phyloP scores from a whole-genome alignment of 176 grass and related monocot species.

The Phragmites australis region DNA sequence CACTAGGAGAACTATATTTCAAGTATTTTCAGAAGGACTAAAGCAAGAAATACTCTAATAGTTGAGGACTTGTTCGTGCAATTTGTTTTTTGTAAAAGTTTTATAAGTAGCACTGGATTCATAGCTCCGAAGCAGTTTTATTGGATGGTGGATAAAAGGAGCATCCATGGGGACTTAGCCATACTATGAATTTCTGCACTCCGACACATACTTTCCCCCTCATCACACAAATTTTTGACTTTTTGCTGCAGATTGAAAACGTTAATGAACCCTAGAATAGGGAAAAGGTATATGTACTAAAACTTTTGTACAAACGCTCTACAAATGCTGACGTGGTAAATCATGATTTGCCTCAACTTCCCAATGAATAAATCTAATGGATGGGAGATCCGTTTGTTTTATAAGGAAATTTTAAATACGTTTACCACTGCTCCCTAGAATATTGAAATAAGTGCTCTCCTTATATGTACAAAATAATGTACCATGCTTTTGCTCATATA shows the following conservation, averaged over 20 bases:
- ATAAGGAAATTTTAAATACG: too few species aligned
- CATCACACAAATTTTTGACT: neutral
- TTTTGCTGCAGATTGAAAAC: neutral
- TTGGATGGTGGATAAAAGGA: conserved; percentile 14
- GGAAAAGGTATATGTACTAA: too few species aligned
- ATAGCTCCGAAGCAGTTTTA: neutral
- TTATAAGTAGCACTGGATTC: neutral
- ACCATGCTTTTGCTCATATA: neutral
- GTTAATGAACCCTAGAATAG: neutral
- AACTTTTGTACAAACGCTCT: too few species aligned
- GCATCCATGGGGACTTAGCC: neutral
- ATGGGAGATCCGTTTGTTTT: too few species aligned
- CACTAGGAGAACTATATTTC: neutral
- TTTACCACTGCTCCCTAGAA: too few species aligned
- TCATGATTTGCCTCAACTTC: too few species aligned
- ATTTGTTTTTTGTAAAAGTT: neutral
- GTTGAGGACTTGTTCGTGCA: neutral
- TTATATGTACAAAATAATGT: neutral
- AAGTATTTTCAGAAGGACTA: neutral
- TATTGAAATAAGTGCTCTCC: too few species aligned
- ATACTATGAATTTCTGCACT: neutral
- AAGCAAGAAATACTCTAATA: neutral
- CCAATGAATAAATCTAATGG: too few species aligned
- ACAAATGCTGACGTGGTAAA: too few species aligned
- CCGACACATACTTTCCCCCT: neutral